Evolutionary conservation across 768 basidiomycete genomes (phyloP), one percentile per base, ranked within the genome.

Genomic region (Hebeloma cylindrosporum): DNA sequence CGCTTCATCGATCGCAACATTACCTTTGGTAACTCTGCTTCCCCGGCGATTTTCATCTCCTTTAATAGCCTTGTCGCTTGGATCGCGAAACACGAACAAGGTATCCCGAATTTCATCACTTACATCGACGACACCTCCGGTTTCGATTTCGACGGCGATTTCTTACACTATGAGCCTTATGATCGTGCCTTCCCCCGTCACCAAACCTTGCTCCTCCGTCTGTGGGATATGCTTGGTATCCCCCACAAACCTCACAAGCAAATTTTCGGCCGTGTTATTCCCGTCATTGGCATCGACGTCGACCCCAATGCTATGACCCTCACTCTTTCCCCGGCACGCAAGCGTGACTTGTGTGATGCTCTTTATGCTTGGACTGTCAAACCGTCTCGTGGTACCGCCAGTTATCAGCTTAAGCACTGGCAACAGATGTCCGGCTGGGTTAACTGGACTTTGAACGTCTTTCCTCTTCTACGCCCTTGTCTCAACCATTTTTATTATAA

Each of bases 191-290:
- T 63, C 3, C 72, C 71, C 0, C 1, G 16, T 0, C 57, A 58
- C 0, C 75, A 77, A 48, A 60, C 47, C 0, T n/a, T 22, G 0
- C 56, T 75, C 0, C 59, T 76, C 0, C 16, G 17, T 0, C 63
- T 75, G 0, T 74, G 67, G 67, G 74, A 77, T 47, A 34, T 57
- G 0, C 37, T 75, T 0, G 62, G 68, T 0, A 48, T 73, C 0
- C 74, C 72, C 0, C 72, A 75, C 47, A 60, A 66, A 7, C 26
- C 59, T 2, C 16, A 40, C 2, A 78, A 78, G 48, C 75, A 79
- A 37, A 5, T 69, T 0, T 62, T 14, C 16, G 70, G 70, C 0
- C 2, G 16, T 0, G n/a, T 23, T 0, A 51, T 77, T 1, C 51
- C 53, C 1, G 65, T 74, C 40, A 72, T 74, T 43, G 70, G 74